Evolutionary conservation across 2,329 filamentous ascomycete genomes (phyloP), one percentile per base, ranked within the genome.

Genomic region (Fusarium tricinctum): DNA sequence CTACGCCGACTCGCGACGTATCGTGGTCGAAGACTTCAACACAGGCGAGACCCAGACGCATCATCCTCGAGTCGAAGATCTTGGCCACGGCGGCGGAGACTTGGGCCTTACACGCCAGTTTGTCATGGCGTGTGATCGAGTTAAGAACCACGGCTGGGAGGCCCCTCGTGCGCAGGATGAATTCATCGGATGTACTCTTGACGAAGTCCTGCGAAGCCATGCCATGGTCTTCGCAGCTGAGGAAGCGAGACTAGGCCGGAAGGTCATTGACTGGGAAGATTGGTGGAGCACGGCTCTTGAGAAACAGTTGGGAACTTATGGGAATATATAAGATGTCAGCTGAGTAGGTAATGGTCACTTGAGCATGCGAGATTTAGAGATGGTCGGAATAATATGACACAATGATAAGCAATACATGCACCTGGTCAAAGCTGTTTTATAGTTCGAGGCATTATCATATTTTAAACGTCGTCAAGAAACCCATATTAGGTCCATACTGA

Each of bases 151-250:
- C 61, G 86, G 84, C 0, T 88, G 90, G 87, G 79, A 82, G 28
- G 90, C 92, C 1, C 81, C 85, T 40, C 85, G 86, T 64, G 94
- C 94, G 3, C 95, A 98, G 83, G 83, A 84, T 58, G 83, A 89
- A 74, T 88, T 90, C 75, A 83, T 98, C 26, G 94, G 93, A 0
- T 97, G 93, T 79, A 92, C 91, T 14, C 81, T 97, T 9, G 93
- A 97, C 58, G 96, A 98, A 75, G 88, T 91, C 2, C 85, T 98
- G n/a, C 85, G 91, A 48, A 97, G 93, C 74, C 96, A 98, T 80
- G 94, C 92, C 3, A 87, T 96, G 80, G 95, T 97, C 0, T 99
- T 97, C 82, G 94, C 93, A 23, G 96, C 95, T 0, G 96, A 98
- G 80, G 92, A 97, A 73, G 93, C 95, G 7, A 87, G 95, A 73